Evolutionary conservation across 352 stramenopile species (phyloP).

Genomic region (Phytopythium vexans): DNA sequence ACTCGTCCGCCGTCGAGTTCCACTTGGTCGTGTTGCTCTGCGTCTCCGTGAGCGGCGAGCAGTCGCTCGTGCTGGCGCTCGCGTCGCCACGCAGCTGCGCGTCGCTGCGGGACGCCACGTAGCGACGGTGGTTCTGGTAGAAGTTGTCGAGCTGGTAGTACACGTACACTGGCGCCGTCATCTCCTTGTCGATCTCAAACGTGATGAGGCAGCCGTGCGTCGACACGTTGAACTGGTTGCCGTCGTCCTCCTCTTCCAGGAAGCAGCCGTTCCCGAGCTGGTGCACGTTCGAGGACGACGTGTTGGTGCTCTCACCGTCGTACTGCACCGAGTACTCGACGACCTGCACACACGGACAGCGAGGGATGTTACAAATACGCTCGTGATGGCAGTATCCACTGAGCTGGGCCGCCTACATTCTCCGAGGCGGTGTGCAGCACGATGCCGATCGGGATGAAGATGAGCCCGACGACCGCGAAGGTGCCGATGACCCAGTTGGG

Average conservation of each 20-base stretch:
- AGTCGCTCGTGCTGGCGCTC: slow-evolving; percentile 61
- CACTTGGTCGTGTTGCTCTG: slow-evolving; percentile 53
- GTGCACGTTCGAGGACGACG: slow-evolving; percentile 55
- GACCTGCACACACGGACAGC: slow-evolving; percentile 33
- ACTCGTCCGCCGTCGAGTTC: slow-evolving; percentile 49
- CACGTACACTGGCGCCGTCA: slow-evolving; percentile 95
- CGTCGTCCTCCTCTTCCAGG: slow-evolving; percentile 51
- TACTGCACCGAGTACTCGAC: slow-evolving; percentile 91
- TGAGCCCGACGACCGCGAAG: slow-evolving; percentile 92
- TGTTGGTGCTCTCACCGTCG: slow-evolving; percentile 60
- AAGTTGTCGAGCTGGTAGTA: slow-evolving; percentile 99
- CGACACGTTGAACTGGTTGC: slow-evolving; percentile 61
- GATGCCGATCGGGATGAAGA: slow-evolving; percentile 95
- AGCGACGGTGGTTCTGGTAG: slow-evolving; percentile 98
- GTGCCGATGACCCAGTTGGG: slow-evolving; percentile 94
- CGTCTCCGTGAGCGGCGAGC: slow-evolving; percentile 69
- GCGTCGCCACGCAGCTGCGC: slow-evolving; percentile 85
- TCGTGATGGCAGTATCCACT: not conserved
- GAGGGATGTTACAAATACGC: not conserved
- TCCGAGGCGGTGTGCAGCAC: slow-evolving; percentile 85
- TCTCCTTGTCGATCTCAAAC: slow-evolving; percentile 90
- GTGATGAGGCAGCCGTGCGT: slow-evolving; percentile 73
- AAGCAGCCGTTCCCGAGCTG: slow-evolving; percentile 57
- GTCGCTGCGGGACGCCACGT: slow-evolving; percentile 89
- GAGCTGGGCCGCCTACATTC: slow-evolving; percentile 39